phyloP scores from a whole-genome alignment of 495 filamentous ascomycete genomes.

The Hypoxylon lienhwacheense region DNA sequence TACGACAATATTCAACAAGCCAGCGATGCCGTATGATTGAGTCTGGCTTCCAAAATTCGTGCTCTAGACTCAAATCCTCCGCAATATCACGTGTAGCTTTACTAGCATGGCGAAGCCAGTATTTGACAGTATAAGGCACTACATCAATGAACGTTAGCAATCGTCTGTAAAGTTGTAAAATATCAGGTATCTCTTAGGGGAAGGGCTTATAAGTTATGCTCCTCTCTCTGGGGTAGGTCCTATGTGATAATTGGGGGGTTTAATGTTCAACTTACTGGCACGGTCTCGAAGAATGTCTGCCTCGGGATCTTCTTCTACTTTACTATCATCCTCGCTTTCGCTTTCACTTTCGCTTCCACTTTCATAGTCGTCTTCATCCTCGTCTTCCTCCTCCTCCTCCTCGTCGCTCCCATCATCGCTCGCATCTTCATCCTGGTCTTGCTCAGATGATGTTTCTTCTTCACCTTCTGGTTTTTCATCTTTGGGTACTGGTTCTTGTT shows the following conservation, averaged over 20 bases:
- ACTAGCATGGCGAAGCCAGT: conserved; percentile 44
- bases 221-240: background rate
- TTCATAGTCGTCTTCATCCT: conserved; percentile 15
- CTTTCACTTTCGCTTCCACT: conserved; percentile 20
- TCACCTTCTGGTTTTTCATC: conserved; percentile 5
- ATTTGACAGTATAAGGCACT: conserved; percentile 41
- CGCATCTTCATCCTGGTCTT: conserved; percentile 11
- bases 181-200: background rate
- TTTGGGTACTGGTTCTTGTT: conserved; percentile 4
- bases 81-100: conserved; percentile 44
- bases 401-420: conserved; percentile 5
- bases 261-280: conserved; percentile 26
- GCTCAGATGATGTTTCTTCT: background rate
- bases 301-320: conserved; percentile 26
- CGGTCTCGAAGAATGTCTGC: conserved; percentile 23
- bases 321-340: conserved; percentile 12
- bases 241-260: background rate
- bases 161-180: background rate
- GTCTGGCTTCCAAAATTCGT: conserved; percentile 41
- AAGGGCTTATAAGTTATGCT: background rate
- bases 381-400: conserved; percentile 15
- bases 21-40: conserved; percentile 41
- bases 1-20: conserved; percentile 39
- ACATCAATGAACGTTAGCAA: conserved; percentile 4
- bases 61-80: conserved; percentile 39